Percentiles rank a stretch among this genome's conserved stretches.
Conservation (phyloP, 345 rosid genomes). For the Lepidium sativum region DNA sequence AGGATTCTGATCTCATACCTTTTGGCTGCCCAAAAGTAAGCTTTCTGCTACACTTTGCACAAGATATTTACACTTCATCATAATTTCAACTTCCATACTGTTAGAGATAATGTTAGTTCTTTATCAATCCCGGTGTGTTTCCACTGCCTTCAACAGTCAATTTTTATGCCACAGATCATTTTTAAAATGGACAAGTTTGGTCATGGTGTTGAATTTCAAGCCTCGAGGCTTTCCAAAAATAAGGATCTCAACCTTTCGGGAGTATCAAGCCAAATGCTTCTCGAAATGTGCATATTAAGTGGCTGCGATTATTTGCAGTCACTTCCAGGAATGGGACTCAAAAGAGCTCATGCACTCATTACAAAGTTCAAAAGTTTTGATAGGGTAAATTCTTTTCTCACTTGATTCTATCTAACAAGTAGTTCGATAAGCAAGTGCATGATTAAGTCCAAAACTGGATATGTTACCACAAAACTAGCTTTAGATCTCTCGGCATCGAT, state of each 20-base stretch:
- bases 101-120: neutral
- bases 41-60: neutral
- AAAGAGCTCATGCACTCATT: constrained; percentile 83
- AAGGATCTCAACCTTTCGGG: constrained; percentile 59
- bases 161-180: constrained; percentile 42
- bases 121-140: neutral
- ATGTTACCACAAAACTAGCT: neutral
- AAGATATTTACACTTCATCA: neutral
- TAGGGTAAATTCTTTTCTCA: constrained; percentile 41
- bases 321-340: constrained; percentile 90
- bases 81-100: neutral
- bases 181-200: constrained; percentile 98
- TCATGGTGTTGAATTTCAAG: constrained; percentile 75
- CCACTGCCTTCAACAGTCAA: neutral
- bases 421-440: neutral
- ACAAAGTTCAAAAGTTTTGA: constrained; percentile 72
- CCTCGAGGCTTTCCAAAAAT: constrained; percentile 57
- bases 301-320: constrained; percentile 96
- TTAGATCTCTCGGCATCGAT: constrained; percentile 3
- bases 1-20: constrained; percentile 97
- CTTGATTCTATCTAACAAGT: neutral
- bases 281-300: constrained; percentile 96
- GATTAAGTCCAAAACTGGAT: neutral
- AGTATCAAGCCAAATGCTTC: constrained; percentile 77
- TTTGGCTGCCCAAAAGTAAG: constrained; percentile 97